These are phyloP conservation scores for Marasmius sp. DNA, from an alignment of 1,284 basidiomycete genomes.

Conservation along the genomic window DNA sequence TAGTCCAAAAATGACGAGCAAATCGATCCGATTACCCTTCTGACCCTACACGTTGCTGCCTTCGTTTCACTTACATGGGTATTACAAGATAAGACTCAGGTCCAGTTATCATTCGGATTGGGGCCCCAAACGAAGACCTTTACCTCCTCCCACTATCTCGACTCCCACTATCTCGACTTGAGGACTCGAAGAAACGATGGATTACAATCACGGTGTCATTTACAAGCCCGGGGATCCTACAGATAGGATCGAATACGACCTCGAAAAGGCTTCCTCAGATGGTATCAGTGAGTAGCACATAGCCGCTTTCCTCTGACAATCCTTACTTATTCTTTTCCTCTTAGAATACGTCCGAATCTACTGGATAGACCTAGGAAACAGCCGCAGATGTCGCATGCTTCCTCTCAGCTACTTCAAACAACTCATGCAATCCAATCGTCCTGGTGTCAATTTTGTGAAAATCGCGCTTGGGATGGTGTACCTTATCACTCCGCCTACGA, in stretches of 20 bases:
- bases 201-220: conserved; percentile 8
- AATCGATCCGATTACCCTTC: too few species aligned
- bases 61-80: too few species aligned
- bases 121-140: too few species aligned
- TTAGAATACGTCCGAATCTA: conserved; percentile 23
- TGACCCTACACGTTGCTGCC: too few species aligned
- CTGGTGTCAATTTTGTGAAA: conserved; percentile 20
- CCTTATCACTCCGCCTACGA: conserved; percentile 12
- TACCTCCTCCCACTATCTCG: too few species aligned
- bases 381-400: conserved; percentile 19
- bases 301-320: neutral
- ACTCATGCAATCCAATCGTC: conserved; percentile 20
- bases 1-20: too few species aligned
- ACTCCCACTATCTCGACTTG: too few species aligned
- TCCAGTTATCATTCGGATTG: too few species aligned
- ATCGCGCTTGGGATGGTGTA: conserved; percentile 19
- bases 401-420: conserved; percentile 18
- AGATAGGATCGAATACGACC: neutral
- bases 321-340: neutral
- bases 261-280: neutral
- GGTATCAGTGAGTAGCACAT: neutral
- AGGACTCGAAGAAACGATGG: neutral
- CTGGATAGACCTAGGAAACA: conserved; percentile 21
- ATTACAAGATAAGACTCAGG: too few species aligned
- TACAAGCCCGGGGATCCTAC: conserved; percentile 20